A percentile compares a stretch with the other conserved stretches of the same genome.
Evolutionary conservation across 352 stramenopile species (phyloP).

Genomic region (Globisporangium orthogonon): DNA sequence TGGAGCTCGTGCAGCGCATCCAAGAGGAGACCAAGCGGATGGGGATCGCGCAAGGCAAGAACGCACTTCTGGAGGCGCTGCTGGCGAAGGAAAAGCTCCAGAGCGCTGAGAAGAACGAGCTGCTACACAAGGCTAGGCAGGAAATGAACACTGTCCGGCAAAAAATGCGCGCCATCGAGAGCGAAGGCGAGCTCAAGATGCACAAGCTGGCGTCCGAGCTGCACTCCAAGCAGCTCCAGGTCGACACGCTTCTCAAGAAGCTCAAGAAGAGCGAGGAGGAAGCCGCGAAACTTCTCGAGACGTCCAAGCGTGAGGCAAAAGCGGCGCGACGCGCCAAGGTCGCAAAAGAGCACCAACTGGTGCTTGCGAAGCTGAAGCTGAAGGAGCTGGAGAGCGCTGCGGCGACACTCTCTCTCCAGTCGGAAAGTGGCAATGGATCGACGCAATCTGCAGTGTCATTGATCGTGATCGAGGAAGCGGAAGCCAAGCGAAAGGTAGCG

Average conservation of each 20-base stretch:
- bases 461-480: constrained; percentile 9
- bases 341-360: constrained; percentile 60
- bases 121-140: constrained; percentile 46
- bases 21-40: constrained; percentile 61
- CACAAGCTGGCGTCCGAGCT: constrained; percentile 43
- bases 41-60: constrained; percentile 56
- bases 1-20: constrained; percentile 46
- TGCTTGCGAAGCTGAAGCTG: constrained; percentile 50
- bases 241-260: constrained; percentile 46
- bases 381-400: constrained; percentile 52
- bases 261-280: constrained; percentile 53
- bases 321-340: constrained; percentile 39
- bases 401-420: constrained; percentile 3
- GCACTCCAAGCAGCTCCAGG: constrained; percentile 51
- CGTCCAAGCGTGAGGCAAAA: constrained; percentile 46
- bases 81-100: constrained; percentile 51
- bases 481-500: constrained; percentile 34
- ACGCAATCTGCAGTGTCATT: constrained; percentile 8
- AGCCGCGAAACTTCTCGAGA: constrained; percentile 30
- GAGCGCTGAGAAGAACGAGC: constrained; percentile 47
- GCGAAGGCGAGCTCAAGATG: constrained; percentile 56
- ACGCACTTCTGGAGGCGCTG: constrained; percentile 47
- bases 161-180: constrained; percentile 47
- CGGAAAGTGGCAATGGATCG: not conserved
- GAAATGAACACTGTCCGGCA: constrained; percentile 49